These are phyloP conservation scores for Talaromyces nanjingensis DNA, from an alignment of 495 filamentous ascomycete species.

Conservation along the genomic window DNA sequence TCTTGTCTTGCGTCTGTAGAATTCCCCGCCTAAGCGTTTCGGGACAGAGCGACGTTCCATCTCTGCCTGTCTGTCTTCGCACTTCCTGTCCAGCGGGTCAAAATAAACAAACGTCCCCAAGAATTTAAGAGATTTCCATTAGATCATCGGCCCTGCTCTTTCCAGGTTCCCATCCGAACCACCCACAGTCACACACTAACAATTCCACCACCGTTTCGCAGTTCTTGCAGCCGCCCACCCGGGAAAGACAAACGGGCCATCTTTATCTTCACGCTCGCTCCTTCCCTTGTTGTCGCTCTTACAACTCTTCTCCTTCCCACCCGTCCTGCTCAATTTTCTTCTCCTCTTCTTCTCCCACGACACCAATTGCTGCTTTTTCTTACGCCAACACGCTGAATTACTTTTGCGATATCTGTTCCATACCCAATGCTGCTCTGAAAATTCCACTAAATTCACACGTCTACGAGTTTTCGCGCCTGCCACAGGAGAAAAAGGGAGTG, in stretches of 20 bases:
- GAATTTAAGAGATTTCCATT: neutral
- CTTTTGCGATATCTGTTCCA: neutral
- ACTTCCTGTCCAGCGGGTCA: constrained; percentile 5
- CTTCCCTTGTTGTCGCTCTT: constrained; percentile 16
- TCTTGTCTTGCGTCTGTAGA: constrained; percentile 4
- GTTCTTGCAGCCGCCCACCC: neutral
- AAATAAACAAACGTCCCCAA: constrained; percentile 9
- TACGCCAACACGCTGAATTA: neutral
- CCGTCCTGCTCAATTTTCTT: constrained; percentile 11
- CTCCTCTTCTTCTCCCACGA: neutral
- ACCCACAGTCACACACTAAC: neutral
- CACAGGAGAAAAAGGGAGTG: neutral
- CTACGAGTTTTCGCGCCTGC: neutral
- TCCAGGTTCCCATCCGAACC: neutral
- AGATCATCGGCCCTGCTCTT: neutral
- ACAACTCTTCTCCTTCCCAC: constrained; percentile 14
- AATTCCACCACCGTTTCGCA: neutral
- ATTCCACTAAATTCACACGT: neutral
- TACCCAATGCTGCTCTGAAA: neutral
- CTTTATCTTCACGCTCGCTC: constrained; percentile 8
- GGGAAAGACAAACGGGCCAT: neutral
- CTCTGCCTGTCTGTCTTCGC: neutral
- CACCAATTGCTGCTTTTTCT: neutral
- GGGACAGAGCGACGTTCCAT: neutral
- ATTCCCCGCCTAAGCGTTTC: neutral